Percentiles rank a stretch among this genome's conserved stretches.
These are phyloP conservation scores for Trichoderma brevicompactum DNA, from an alignment of 2,329 filamentous ascomycete species.

Conservation along the genomic window DNA sequence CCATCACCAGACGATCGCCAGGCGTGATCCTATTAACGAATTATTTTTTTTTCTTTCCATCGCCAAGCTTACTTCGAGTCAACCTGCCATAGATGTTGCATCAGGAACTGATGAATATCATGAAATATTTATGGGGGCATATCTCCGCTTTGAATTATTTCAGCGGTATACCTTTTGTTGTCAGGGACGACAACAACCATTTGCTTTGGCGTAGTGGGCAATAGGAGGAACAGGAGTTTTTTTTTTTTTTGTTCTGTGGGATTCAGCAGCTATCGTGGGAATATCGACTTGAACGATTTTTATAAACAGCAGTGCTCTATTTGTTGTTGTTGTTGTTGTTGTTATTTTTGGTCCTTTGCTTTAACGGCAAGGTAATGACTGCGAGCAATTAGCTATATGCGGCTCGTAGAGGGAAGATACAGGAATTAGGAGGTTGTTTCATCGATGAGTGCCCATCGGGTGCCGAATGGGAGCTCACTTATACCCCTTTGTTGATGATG, in stretches of 20 bases:
- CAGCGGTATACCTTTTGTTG: conserved; percentile 2
- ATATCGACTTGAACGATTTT: background rate
- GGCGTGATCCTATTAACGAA: background rate
- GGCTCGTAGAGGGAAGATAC: background rate
- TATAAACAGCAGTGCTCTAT: background rate
- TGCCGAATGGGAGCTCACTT: conserved; percentile 5
- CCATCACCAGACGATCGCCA: conserved; percentile 32
- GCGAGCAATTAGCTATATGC: background rate
- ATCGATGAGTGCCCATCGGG: conserved; percentile 3
- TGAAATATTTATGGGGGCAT: background rate
- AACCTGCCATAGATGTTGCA: background rate
- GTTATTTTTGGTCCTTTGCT: background rate
- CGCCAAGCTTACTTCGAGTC: background rate
- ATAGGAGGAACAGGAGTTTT: background rate
- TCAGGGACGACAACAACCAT: background rate
- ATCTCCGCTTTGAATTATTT: background rate
- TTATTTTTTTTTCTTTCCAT: background rate
- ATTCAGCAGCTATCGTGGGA: conserved; percentile 17
- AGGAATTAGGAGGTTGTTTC: conserved; percentile 10
- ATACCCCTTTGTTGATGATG: conserved; percentile 24
- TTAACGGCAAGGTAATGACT: background rate
- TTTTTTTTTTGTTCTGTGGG: conserved; percentile 7
- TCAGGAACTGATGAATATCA: background rate
- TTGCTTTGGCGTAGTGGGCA: conserved; percentile 12
- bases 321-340: background rate